These are phyloP conservation scores for Coccomyxa subellipsoidea DNA, from an alignment of 163 green algal species.

Conservation along the genomic window DNA sequence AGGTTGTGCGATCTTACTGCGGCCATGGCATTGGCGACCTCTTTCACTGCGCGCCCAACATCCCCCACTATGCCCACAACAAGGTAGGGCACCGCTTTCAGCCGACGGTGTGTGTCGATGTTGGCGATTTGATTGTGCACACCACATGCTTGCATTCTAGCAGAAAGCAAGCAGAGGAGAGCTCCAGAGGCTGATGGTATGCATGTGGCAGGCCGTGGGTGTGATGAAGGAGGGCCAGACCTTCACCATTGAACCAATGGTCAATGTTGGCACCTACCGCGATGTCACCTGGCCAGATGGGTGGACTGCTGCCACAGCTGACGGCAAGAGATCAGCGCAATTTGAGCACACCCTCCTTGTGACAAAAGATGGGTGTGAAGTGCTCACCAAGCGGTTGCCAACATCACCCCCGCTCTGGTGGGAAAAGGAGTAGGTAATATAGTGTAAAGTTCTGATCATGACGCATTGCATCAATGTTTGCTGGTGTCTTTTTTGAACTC, in stretches of 20 bases:
- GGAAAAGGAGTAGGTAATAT: conserved; percentile 45
- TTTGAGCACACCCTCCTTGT: conserved; percentile 95
- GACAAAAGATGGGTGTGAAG: conserved; percentile 71
- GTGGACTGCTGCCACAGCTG: conserved; percentile 90
- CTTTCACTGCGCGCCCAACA: conserved; percentile 98
- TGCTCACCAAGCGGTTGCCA: conserved; percentile 79
- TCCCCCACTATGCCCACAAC: conserved; percentile 94
- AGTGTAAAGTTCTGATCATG: too few species aligned
- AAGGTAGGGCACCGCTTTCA: conserved; percentile 71
- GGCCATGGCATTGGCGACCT: conserved; percentile 96
- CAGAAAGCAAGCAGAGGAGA: background rate
- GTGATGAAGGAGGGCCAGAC: conserved; percentile 73
- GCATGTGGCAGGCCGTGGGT: conserved; percentile 59
- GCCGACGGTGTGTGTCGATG: too few species aligned
- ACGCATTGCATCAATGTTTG: too few species aligned
- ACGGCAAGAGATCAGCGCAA: conserved; percentile 88
- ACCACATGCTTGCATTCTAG: too few species aligned
- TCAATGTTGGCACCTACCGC: conserved; percentile 79
- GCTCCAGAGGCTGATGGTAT: background rate
- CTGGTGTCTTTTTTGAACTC: too few species aligned
- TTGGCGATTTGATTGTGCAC: too few species aligned
- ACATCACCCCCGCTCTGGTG: conserved; percentile 82
- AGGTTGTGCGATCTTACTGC: conserved; percentile 93
- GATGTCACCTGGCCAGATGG: conserved; percentile 93
- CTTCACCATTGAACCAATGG: conserved; percentile 98